Evolutionary conservation across 441 rosid genomes (phyloP).

Genomic region (Flueggea neowawraea): DNA sequence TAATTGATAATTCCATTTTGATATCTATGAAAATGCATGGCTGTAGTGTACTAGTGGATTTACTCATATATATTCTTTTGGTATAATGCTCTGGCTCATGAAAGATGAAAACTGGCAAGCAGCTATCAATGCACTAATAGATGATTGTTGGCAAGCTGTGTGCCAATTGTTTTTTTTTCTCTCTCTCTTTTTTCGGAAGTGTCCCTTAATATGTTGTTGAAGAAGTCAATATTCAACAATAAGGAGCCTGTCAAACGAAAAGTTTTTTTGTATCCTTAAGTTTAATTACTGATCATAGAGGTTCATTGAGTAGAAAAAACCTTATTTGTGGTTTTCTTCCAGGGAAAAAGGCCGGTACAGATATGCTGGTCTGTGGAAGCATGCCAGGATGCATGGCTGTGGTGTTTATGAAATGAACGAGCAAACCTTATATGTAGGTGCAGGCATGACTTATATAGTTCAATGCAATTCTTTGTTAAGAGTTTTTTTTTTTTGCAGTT

Average conservation of each 20-base stretch:
- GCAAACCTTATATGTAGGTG: slow-evolving; percentile 51
- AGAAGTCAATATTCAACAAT: neutral
- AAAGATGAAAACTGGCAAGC: neutral
- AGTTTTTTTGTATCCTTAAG: too few relatives aligned
- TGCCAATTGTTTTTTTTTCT: neutral
- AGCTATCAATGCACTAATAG: neutral
- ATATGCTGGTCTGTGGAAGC: slow-evolving; percentile 97
- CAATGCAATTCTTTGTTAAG: neutral
- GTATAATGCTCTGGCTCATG: neutral
- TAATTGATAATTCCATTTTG: too few relatives aligned
- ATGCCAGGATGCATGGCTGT: slow-evolving; percentile 90
- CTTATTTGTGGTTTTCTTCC: slow-evolving; percentile 16
- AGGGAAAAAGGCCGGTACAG: slow-evolving; percentile 94
- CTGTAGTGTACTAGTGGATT: too few relatives aligned
- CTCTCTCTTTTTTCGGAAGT: neutral
- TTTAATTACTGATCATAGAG: too few relatives aligned
- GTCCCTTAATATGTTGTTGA: neutral
- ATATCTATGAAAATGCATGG: too few relatives aligned
- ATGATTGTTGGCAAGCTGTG: neutral
- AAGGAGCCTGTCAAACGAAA: too few relatives aligned
- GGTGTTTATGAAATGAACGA: slow-evolving; percentile 88
- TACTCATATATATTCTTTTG: too few relatives aligned
- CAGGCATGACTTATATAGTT: slow-evolving; percentile 6
- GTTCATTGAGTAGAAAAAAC: too few relatives aligned
- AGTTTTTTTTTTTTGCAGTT: neutral